These are phyloP conservation scores for Amaranthus tricolor DNA, from an alignment of 179 eudicot species.

Conservation along the genomic window DNA sequence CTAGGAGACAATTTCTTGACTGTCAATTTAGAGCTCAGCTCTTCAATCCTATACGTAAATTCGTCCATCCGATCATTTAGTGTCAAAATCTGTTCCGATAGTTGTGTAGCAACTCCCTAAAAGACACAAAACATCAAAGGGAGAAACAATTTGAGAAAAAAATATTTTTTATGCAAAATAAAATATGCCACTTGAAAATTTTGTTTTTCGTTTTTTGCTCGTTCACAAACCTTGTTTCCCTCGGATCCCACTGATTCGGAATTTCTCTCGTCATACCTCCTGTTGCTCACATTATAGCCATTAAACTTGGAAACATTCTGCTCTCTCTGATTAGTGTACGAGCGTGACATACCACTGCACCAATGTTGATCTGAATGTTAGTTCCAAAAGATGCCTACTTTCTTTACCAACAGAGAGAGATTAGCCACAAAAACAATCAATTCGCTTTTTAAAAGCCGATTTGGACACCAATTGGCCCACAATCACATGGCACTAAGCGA, in stretches of 20 bases:
- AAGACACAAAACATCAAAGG: constrained; percentile 6
- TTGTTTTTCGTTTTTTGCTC: background rate
- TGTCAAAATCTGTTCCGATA: constrained; percentile 79
- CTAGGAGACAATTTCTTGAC: constrained; percentile 47
- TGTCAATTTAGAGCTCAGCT: constrained; percentile 59
- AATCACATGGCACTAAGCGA: too few species aligned
- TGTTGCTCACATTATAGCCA: constrained; percentile 35
- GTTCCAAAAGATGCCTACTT: constrained; percentile 6
- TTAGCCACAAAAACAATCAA: background rate
- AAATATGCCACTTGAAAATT: background rate
- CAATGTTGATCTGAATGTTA: background rate
- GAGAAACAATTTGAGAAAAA: background rate
- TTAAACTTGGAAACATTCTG: constrained; percentile 39
- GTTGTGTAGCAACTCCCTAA: constrained; percentile 57
- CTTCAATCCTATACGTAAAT: constrained; percentile 70
- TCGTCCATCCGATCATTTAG: constrained; percentile 83
- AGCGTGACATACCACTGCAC: constrained; percentile 66
- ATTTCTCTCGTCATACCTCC: constrained; percentile 45
- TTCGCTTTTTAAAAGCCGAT: too few species aligned
- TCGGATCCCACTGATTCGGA: constrained; percentile 36
- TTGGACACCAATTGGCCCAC: too few species aligned
- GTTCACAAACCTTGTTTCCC: constrained; percentile 46
- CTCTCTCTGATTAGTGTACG: constrained; percentile 64
- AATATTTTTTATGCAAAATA: background rate
- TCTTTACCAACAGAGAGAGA: background rate